Percentiles rank a stretch among this genome's conserved stretches.
Evolutionary conservation across 352 stramenopile species (phyloP).

Genomic region (Phytopythium cucurbitacearum): DNA sequence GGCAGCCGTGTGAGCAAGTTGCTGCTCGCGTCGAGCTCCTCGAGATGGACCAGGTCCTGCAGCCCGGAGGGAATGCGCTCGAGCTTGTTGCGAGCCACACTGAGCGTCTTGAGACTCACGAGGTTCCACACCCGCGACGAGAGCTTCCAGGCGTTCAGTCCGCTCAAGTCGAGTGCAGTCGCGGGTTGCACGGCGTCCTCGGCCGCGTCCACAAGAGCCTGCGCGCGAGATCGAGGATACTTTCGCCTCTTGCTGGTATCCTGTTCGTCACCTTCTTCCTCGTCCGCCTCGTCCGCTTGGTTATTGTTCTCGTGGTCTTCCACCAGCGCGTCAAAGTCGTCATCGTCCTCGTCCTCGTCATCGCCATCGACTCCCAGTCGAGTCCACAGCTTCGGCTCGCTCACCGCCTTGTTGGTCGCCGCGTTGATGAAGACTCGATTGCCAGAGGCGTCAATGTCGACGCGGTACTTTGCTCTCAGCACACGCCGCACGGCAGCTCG

Average conservation of each 20-base stretch:
- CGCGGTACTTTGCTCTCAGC: constrained; percentile 30
- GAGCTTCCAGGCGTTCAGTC: constrained; percentile 40
- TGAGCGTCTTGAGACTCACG: constrained; percentile 30
- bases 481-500: constrained; percentile 25
- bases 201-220: constrained; percentile 46
- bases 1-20: constrained; percentile 57
- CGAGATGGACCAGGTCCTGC: constrained; percentile 54
- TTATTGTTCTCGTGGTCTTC: constrained; percentile 20
- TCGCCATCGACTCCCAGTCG: constrained; percentile 22
- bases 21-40: constrained; percentile 51
- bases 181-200: constrained; percentile 28
- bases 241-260: constrained; percentile 24
- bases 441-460: constrained; percentile 26
- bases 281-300: constrained; percentile 11
- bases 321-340: constrained; percentile 33
- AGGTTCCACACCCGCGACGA: constrained; percentile 75
- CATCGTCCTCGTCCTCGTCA: constrained; percentile 23
- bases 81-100: constrained; percentile 48
- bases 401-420: constrained; percentile 27
- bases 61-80: constrained; percentile 61
- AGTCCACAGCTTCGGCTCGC: constrained; percentile 33
- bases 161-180: constrained; percentile 41
- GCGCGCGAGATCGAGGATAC: constrained; percentile 49
- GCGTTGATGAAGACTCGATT: constrained; percentile 49
- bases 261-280: constrained; percentile 20